These are phyloP conservation scores for Ustulina deusta DNA, from an alignment of 2,329 filamentous ascomycete species.

Conservation along the genomic window DNA sequence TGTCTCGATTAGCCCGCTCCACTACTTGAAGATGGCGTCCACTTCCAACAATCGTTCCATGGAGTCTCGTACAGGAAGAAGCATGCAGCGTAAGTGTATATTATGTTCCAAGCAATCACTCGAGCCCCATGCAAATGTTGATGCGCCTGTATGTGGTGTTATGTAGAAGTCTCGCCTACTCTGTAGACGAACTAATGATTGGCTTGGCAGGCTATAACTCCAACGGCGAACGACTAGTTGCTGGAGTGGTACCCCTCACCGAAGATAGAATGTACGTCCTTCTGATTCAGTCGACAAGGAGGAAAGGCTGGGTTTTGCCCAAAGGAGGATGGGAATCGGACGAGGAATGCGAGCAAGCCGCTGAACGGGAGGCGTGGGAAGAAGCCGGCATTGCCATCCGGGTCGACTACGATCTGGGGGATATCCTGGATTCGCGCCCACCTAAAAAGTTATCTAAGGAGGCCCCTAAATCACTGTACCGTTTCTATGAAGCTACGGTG, in stretches of 20 bases:
- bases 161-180: slow-evolving; percentile 46
- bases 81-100: slow-evolving; percentile 79
- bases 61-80: slow-evolving; percentile 81
- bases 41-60: slow-evolving; percentile 64
- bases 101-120: slow-evolving; percentile 23
- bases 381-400: slow-evolving; percentile 92
- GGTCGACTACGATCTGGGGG: slow-evolving; percentile 86
- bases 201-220: slow-evolving; percentile 82
- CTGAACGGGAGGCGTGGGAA: slow-evolving; percentile 94
- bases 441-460: slow-evolving; percentile 78
- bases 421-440: slow-evolving; percentile 85
- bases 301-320: slow-evolving; percentile 94
- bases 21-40: slow-evolving; percentile 48
- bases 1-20: slow-evolving; percentile 36
- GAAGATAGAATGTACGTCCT: slow-evolving; percentile 88
- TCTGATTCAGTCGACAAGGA: slow-evolving; percentile 90
- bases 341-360: slow-evolving; percentile 87
- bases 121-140: slow-evolving; percentile 21
- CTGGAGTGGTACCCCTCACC: slow-evolving; percentile 91
- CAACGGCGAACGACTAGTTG: slow-evolving; percentile 93
- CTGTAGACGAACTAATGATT: slow-evolving; percentile 55
- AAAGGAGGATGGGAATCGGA: slow-evolving; percentile 99
- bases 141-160: slow-evolving; percentile 37
- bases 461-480: slow-evolving; percentile 73
- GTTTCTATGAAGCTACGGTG: slow-evolving; percentile 90